Base-by-base conservation (phyloP, 2,329 filamentous ascomycete genomes). In the Metarhizium guizhouense region DNA sequence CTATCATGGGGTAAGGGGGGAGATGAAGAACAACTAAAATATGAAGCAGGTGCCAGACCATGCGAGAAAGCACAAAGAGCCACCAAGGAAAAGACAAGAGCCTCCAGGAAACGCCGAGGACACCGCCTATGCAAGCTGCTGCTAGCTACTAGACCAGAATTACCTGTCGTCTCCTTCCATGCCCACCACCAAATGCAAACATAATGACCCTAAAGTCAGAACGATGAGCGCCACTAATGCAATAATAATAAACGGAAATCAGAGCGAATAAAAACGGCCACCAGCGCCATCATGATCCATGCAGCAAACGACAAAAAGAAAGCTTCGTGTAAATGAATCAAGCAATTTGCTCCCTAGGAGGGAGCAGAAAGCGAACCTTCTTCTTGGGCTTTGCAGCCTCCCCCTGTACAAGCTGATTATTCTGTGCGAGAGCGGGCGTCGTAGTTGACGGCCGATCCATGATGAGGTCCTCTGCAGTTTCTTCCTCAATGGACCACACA, bases 401-500 rank as follows among this genome's bases (percentile, higher is more conserved):
- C 67, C 61, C 65, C 58, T 61, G 51, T 36, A 57, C 30, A 51
- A 36, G 56, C 57, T 56, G n/a, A 52, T 64, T 59, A 29, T 59
- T 56, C 38, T 56, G 59, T 61, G 8, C 64, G 58, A 14, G 62
- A 62, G 30, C 69, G 64, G 52, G 67, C 65, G 53, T 66, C 60
- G 38, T 68, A 62, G 59, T 69, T 70, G 68, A 72, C 64, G 70
- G 25, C 25, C 25, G 66, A 63, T 77, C 74, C 67, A 74, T 68
- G 20, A 73, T 67, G 29, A 76, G 65, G 61, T 81, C 77, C 62
- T 79, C 77, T 67, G 81, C 79, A 1, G 76, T 76, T 68, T 83
- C 79, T 65, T 83, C 80, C 66, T 81, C 76, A 55, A 83, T 83
- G 34, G 77, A 77, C 76, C 79, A 83, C 3, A 83, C 80, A 54